Conservation (phyloP, 768 basidiomycete genomes). For the Multifurca ochricompacta region DNA sequence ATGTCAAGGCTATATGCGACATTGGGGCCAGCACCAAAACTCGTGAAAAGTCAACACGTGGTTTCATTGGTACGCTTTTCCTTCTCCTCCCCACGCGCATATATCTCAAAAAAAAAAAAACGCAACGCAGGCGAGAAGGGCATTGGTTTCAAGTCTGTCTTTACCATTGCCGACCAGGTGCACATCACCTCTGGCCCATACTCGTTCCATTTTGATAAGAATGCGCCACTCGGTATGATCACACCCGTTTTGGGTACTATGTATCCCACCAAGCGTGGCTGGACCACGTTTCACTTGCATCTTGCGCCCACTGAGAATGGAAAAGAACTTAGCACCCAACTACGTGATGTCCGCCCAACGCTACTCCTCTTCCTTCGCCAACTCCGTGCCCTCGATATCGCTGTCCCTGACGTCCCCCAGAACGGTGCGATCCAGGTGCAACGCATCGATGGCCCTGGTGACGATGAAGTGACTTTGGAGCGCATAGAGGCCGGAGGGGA, state of each 20-base stretch:
- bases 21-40: slow-evolving; percentile 26
- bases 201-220: slow-evolving; percentile 22
- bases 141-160: slow-evolving; percentile 28
- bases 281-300: slow-evolving; percentile 24
- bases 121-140: slow-evolving; percentile 26
- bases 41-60: slow-evolving; percentile 5
- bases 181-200: slow-evolving; percentile 22
- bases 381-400: slow-evolving; percentile 18
- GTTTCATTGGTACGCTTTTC: slow-evolving; percentile 15
- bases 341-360: slow-evolving; percentile 19
- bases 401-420: neutral
- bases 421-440: neutral
- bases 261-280: slow-evolving; percentile 8
- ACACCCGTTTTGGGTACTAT: slow-evolving; percentile 16
- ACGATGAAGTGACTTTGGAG: slow-evolving; percentile 1
- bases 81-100: neutral
- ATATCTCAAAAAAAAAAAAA: too few relatives aligned
- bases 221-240: slow-evolving; percentile 23
- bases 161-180: slow-evolving; percentile 24
- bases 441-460: slow-evolving; percentile 3
- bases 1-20: slow-evolving; percentile 25
- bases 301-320: slow-evolving; percentile 14
- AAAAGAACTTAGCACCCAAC: slow-evolving; percentile 12
- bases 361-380: slow-evolving; percentile 24
- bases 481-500: neutral